Evolutionary conservation across 805 yeast genomes (phyloP), one percentile per base, ranked within the genome.

Genomic region (Ogataea kodamae): DNA sequence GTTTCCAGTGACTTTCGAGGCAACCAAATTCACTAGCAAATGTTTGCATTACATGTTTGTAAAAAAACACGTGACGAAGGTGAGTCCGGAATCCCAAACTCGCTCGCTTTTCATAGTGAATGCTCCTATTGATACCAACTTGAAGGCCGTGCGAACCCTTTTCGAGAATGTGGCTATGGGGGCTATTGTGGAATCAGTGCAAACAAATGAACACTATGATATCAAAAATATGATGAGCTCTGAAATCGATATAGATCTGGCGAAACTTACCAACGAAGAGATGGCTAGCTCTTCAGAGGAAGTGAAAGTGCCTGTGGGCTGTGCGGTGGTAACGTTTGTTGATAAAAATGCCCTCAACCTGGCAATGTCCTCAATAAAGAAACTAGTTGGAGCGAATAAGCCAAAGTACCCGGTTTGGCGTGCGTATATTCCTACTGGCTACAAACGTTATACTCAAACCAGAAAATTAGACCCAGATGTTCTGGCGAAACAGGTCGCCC

Each of bases 81-180:
- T 45, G 62, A 65, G 63, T 20, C 58, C 64, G 3, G 70, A 70
- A 20, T 57, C 68, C 13, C 59, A 54, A 12, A 70, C 72, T 32
- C 65, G 83, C 32, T 70, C 83, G 18, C 57, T 89, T n/a, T 89
- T 89, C 59, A 55, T 81, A 5, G 76, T 82, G 38, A 88, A 89
- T 53, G 61, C 87, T 24, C 96, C 97, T 2, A 61, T 80, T 14
- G 69, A 72, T 37, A 68, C 87, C 5, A 66, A 69, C 15, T 50
- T 74, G 10, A 65, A 68, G 25, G 63, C 64, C 21, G 52, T 87
- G 29, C 80, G 76, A 50, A 67, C 65, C 36, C 69, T 78, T 25
- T 74, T 87, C 48, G 69, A 70, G 35, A 61, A 68, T 9, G 66
- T 82, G 1, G 76, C 84, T 21, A 70, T 77, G 3, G 85, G 81